Evolutionary conservation across 345 rosid genomes (phyloP).

Genomic region (Bruguiera gymnorhiza): DNA sequence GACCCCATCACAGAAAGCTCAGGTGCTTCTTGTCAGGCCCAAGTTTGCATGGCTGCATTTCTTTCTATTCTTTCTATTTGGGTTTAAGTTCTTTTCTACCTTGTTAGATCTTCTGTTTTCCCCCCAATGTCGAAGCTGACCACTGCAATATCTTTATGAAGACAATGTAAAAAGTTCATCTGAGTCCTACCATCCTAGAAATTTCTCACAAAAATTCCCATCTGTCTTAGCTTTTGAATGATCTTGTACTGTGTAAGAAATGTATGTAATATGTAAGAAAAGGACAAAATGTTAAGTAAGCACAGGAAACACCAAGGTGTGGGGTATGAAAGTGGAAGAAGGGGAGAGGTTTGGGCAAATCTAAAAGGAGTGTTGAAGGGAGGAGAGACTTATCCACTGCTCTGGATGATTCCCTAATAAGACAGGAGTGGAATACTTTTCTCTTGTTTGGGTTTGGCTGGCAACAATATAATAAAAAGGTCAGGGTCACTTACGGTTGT

Average conservation of each 20-base stretch:
- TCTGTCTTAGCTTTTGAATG: no score
- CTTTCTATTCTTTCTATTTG: neutral
- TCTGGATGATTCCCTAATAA: no score
- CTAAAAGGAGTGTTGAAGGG: neutral
- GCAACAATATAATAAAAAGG: neutral
- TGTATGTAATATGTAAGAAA: neutral
- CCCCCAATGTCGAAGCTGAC: no score
- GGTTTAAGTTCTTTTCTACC: neutral
- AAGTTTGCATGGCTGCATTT: slow-evolving; percentile 7
- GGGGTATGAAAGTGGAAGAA: slow-evolving; percentile 3
- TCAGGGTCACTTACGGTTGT: no score
- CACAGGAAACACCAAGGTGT: neutral
- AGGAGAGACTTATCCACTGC: no score
- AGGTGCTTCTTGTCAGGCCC: slow-evolving; percentile 44
- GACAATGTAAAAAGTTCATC: no score
- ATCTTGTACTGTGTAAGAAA: no score
- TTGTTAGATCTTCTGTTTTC: neutral
- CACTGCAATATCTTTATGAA: neutral
- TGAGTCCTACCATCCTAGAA: no score
- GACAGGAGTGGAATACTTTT: no score
- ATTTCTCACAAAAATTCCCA: no score
- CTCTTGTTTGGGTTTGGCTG: no score
- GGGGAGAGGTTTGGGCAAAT: neutral
- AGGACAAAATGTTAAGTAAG: neutral
- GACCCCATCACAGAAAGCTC: slow-evolving; percentile 98